Base-by-base conservation (phyloP, 495 filamentous ascomycete genomes). In the Geoglossum glabrum region DNA sequence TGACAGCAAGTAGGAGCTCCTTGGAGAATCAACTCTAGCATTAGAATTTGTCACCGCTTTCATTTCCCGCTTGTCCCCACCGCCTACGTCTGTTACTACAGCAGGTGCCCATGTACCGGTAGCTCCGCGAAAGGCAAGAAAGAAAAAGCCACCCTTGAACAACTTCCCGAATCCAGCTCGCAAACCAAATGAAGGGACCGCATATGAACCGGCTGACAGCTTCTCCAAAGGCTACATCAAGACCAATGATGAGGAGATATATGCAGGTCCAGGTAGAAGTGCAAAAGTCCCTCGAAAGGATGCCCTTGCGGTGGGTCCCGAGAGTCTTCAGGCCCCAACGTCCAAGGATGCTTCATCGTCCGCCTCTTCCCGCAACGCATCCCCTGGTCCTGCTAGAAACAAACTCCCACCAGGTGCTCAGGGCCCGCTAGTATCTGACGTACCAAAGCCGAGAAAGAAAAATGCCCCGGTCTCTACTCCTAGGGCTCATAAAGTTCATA, bases 31-130 rank as follows among this genome's bases (percentile, higher is more conserved):
- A 6, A 78, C 87, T 15, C 80, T 85, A 60, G 82, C 85, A 0
- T 69, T 96, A 59, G 88, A 94, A 59, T 98, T 97, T 67, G 95
- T 98, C 63, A 80, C 87, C 25, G 81, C 82, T 45, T 97, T 95
- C 75, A 97, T 92, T 66, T 73, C 81, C 10, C 82, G 79, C 15
- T 31, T 38, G 21, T 19, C 31, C 45, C 47, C 67, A 1, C 33
- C 66, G n/a, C 31, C 59, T 19, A 33, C 61, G 0, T 28, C 62
- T 25, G 62, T 66, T 1, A 56, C 58, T 0, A 59, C 61, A 19
- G 58, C 60, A 28, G 34, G 51, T 9, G 59, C 52, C 1, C 61
- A 69, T 52, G 67, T 65, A 19, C 64, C 62, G 34, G 64, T 54
- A 54, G 60, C 17, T 25, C 57, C 59, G 58, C 52, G 21, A 71